Conservation (phyloP, 2,329 filamentous ascomycete genomes). For the Geosmithia putterillii region DNA sequence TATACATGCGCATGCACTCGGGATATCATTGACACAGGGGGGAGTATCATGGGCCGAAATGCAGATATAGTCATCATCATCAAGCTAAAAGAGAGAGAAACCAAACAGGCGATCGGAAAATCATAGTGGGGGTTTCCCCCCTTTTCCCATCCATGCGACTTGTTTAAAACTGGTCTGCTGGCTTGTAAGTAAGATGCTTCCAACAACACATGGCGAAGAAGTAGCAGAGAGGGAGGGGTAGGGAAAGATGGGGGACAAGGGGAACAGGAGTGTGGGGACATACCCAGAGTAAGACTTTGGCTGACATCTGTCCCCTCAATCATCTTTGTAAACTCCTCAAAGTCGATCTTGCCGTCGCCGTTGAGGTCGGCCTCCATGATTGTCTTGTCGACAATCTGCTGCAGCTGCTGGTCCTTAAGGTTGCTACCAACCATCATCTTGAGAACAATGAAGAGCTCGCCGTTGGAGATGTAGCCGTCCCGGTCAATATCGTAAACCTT, state of each 20-base stretch:
- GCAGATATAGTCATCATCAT: neutral
- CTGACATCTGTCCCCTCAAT: constrained; percentile 83
- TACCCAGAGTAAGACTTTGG: constrained; percentile 63
- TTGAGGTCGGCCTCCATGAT: constrained; percentile 99
- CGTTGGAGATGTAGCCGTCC: constrained; percentile 97
- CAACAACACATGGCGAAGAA: neutral
- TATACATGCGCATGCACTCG: too few species aligned
- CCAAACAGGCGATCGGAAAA: neutral
- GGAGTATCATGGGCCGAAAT: too few species aligned
- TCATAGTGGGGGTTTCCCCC: too few species aligned
- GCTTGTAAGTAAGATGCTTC: neutral
- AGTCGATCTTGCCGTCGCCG: constrained; percentile 94
- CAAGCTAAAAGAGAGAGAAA: neutral
- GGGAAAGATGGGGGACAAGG: neutral
- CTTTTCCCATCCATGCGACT: too few species aligned
- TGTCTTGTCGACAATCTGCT: constrained; percentile 99
- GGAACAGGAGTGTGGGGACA: constrained; percentile 10
- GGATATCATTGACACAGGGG: too few species aligned
- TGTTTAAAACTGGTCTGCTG: neutral
- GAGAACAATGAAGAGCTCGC: constrained; percentile 95
- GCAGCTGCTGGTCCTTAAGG: constrained; percentile 95
- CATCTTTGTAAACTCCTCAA: constrained; percentile 98
- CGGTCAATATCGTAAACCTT: constrained; percentile 99
- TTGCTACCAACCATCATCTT: constrained; percentile 99
- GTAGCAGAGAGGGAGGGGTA: neutral